Evolutionary conservation across 2,329 filamentous ascomycete species (phyloP).

Genomic region (Magnaporthales sp.): DNA sequence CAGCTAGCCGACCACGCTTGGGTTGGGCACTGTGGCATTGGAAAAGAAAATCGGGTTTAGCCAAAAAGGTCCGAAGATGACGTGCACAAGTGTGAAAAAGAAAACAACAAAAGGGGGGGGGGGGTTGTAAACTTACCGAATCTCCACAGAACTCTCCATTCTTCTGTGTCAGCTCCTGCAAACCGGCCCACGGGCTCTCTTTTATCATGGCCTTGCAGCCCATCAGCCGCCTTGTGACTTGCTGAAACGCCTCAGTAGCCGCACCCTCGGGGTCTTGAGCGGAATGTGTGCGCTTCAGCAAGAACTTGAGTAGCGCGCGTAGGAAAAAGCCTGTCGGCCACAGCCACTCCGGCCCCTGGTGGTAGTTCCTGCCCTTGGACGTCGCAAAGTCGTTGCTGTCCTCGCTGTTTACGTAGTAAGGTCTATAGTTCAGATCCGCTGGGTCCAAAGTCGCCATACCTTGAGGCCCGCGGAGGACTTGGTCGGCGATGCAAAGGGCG

Average conservation of each 20-base stretch:
- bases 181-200: slow-evolving; percentile 76
- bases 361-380: slow-evolving; percentile 92
- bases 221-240: slow-evolving; percentile 73
- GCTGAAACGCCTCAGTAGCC: slow-evolving; percentile 83
- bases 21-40: slow-evolving; percentile 62
- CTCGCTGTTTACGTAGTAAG: slow-evolving; percentile 91
- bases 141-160: slow-evolving; percentile 75
- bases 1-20: slow-evolving; percentile 96
- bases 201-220: slow-evolving; percentile 81
- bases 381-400: slow-evolving; percentile 88
- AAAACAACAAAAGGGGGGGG: slow-evolving; percentile 4
- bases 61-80: not conserved
- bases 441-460: slow-evolving; percentile 97
- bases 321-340: slow-evolving; percentile 97
- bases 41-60: not conserved
- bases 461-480: slow-evolving; percentile 70
- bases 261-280: slow-evolving; percentile 47
- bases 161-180: slow-evolving; percentile 91
- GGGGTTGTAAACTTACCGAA: slow-evolving; percentile 56
- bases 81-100: slow-evolving; percentile 8
- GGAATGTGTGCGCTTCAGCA: slow-evolving; percentile 60
- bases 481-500: slow-evolving; percentile 73
- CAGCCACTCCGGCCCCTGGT: slow-evolving; percentile 95
- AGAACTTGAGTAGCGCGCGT: slow-evolving; percentile 83
- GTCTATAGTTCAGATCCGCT: slow-evolving; percentile 83